phyloP scores from a whole-genome alignment of 345 rosid species.

The Capsella bursapastoris region DNA sequence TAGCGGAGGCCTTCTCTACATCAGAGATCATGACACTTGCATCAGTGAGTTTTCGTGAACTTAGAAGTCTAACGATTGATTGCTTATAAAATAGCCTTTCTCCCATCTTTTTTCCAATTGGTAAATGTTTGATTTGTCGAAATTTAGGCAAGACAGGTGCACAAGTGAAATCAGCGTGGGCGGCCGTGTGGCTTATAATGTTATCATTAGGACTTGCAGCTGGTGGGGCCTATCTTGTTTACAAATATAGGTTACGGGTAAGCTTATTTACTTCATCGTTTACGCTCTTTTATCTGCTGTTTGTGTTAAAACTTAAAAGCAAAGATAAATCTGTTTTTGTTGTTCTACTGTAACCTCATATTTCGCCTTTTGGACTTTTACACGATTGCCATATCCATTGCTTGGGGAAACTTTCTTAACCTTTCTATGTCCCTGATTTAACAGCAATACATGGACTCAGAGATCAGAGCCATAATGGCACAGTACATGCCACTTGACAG shows the following conservation, averaged over 20 bases:
- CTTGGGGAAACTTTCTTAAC: neutral
- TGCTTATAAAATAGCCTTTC: slow-evolving; percentile 11
- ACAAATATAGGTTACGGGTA: slow-evolving; percentile 85
- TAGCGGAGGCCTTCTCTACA: slow-evolving; percentile 86
- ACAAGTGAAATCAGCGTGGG: slow-evolving; percentile 83
- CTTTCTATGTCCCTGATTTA: slow-evolving; percentile 10
- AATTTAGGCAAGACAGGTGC: slow-evolving; percentile 63
- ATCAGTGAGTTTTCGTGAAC: slow-evolving; percentile 62
- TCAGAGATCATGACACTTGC: slow-evolving; percentile 95
- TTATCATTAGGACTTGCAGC: slow-evolving; percentile 74
- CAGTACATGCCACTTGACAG: slow-evolving; percentile 98
- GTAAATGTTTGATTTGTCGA: no score
- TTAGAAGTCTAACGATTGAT: neutral
- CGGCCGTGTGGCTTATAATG: slow-evolving; percentile 82
- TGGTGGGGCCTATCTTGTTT: slow-evolving; percentile 79
- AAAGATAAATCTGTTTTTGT: neutral
- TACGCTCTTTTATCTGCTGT: neutral
- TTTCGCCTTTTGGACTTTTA: neutral
- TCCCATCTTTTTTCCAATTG: neutral
- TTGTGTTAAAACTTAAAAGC: neutral
- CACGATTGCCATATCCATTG: neutral
- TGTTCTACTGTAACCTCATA: neutral
- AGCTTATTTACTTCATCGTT: slow-evolving; percentile 11
- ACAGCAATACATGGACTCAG: slow-evolving; percentile 98
- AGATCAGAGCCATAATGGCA: slow-evolving; percentile 97